Evolutionary conservation across 2,329 filamentous ascomycete species (phyloP), one percentile per base, ranked within the genome.

Genomic region (Talaromyces funiculosus): DNA sequence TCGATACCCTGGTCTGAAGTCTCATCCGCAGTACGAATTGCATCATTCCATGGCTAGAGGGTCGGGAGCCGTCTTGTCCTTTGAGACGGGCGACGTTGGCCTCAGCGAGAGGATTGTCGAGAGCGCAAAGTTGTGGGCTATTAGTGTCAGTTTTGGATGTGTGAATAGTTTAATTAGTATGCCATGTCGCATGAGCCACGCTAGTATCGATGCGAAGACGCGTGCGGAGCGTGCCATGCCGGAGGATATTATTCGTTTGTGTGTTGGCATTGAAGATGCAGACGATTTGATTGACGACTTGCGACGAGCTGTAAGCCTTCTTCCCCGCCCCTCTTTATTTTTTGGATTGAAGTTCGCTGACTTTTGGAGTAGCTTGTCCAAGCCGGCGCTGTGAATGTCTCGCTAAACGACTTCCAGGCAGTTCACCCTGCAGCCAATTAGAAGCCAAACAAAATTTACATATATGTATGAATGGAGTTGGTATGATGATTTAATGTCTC

Each of bases 111-210:
- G 92, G 40, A 97, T 99, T 68, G 94, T 99, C 4, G 94, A 97
- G 78, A 90, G 90, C 31, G 90, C 94, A 2, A 86, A 90, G 65
- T 81, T 99, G 33, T 99, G 91, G 87, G 92, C 90, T 35, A 99
- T 99, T 68, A 95, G 90, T 66, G 94, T 99, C 62, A 96, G 91
- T 71, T 99, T 99, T 73, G 94, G 94, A 53, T 97, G 94, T 73
- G 94, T 99, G 66, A 99, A 99, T 80, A 96, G 90, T 73, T 80
- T 99, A 74, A 99, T 99, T 76, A 97, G 92, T 79, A 97, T 99
- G 93, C 93, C 94, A 8, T 99, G 94, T 78, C 92, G 93, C 70
- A 99, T 99, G 95, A 97, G 93, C 77, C 94, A 99, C 77, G 94
- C 94, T 40, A 96, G 91, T 72, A 99, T 99, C 71, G 94, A 97